Base-by-base conservation (phyloP, 75 land plant genomes). In the Sequoia sempervirens region DNA sequence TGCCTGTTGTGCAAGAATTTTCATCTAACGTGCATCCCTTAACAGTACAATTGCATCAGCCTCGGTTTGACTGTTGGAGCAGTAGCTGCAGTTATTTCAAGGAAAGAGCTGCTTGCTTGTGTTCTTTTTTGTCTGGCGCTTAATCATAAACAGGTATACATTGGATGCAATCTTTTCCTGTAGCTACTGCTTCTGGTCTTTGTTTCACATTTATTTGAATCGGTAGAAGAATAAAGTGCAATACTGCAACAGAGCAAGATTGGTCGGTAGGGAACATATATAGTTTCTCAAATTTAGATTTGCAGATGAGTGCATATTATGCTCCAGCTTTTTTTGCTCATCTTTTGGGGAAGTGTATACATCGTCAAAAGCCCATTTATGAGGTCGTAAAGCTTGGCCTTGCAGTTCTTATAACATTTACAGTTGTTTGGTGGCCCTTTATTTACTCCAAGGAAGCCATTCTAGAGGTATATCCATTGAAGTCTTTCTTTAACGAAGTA, bases 321-420 rank as follows among this genome's bases (percentile, higher is more conserved):
- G 99, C 99, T 46, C 99, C 99, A 40, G 99, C 99, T 45, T 97
- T 97, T 85, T 96, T 97, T 84, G 88, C 91, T 53, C 91, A 97
- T 91, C 92, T 97, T 17, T 79, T 97, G n/a, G 96, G 98, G n/a
- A 92, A 91, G 85, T 94, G 95, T 85, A 75, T 97, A 5, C 92
- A 68, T 87, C 87, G 86, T 8, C 46, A 80, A 85, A 82, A 89
- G 85, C 94, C 98, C 37, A 37, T 94, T 72, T 72, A 91, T 86
- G 90, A 93, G 74, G 91, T 97, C 10, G 8, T 58, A 79, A 95
- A 92, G 86, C 87, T 97, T 81, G 99, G 95, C 10, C 18, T 91
- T 23, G 86, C 82, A 37, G 99, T 95, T 41, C 7, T 95, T 56
- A 89, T 84, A 74, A 95, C 99, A 72, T 97, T 97, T 87, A 82